Evolutionary conservation across 139 green algal genomes (phyloP).

Genomic region (Chlorella sp.): DNA sequence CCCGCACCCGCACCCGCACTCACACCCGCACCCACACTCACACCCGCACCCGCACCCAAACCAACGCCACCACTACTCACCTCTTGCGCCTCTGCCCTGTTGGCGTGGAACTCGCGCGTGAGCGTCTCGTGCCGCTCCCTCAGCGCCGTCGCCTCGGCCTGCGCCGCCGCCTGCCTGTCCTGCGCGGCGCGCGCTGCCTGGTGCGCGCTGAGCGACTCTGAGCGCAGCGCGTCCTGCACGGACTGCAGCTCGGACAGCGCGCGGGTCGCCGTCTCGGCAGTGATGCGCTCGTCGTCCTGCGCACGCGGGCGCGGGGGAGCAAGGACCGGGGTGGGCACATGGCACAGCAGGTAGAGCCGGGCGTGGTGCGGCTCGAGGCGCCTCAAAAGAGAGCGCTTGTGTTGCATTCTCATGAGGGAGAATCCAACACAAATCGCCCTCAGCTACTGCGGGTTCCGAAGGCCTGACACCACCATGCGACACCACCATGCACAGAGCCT

Average conservation of each 20-base stretch:
- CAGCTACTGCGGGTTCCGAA: too few relatives aligned
- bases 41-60: not conserved
- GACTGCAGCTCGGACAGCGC: constrained; percentile 11
- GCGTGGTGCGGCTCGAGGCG: too few relatives aligned
- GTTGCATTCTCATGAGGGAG: too few relatives aligned
- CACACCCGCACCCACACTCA: not conserved
- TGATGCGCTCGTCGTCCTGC: constrained; percentile 13
- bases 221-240: constrained; percentile 8
- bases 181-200: constrained; percentile 10
- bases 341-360: too few relatives aligned
- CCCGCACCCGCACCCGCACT: not conserved
- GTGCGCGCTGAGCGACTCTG: constrained; percentile 8
- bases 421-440: too few relatives aligned
- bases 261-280: constrained; percentile 6
- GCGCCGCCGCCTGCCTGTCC: constrained; percentile 6
- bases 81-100: constrained; percentile 45
- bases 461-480: too few relatives aligned
- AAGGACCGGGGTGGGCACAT: too few relatives aligned
- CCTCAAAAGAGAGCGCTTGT: too few relatives aligned
- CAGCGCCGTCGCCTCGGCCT: constrained; percentile 30
- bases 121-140: constrained; percentile 19
- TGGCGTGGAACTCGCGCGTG: constrained; percentile 38
- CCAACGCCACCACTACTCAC: constrained; percentile 17
- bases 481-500: too few relatives aligned
- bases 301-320: too few relatives aligned